Evolutionary conservation across 225 moss, liverwort and hornwort species (phyloP), one percentile per base, ranked within the genome.

Genomic region (Rhytidiadelphus loreus): DNA sequence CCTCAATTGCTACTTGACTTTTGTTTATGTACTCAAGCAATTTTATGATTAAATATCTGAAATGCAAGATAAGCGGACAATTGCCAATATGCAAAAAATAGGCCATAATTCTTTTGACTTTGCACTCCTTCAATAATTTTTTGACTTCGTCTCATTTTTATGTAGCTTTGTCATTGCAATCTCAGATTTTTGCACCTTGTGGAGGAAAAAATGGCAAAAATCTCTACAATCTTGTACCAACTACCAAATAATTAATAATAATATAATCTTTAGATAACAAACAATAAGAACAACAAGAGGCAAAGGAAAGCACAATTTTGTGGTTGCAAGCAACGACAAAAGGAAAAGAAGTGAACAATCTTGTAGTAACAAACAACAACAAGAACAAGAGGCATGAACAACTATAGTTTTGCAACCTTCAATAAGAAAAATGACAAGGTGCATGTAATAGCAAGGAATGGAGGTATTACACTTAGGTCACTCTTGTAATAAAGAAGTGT

Each of bases 1-100:
- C 18, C 19, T 46, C 7, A 5, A 11, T 3, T 72, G 3, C 5
- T 2, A 0, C 9, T 18, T 46, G 0, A 3, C 26, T 8, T 9
- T 17, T 2, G 4, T 11, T 19, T 48, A 30, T 48, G 12, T 19
- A 74, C 1, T 12, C 7, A 32, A 48, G 3, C 1, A 74, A 32
- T 48, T 7, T 1, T 26, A 48, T 0, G 0, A 3, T 46, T 30
- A 30, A 6, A 19, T 6, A 46, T 74, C 4, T 4, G 12, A 48
- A 48, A 32, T 1, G 0, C 12, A 32, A 19, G 2, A 74, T 11
- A 74, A 17, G 0, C 2, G 9, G 18, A 30, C 7, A 74, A 46
- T 48, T 2, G 4, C 7, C 7, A 74, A 46, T 46, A 72, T 72
- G 17, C 41, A 72, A 72, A 69, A 25, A 25, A 22, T 25, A 25